These are phyloP conservation scores for Apiospora phragmitis DNA, from an alignment of 2,329 filamentous ascomycete species.

Conservation along the genomic window DNA sequence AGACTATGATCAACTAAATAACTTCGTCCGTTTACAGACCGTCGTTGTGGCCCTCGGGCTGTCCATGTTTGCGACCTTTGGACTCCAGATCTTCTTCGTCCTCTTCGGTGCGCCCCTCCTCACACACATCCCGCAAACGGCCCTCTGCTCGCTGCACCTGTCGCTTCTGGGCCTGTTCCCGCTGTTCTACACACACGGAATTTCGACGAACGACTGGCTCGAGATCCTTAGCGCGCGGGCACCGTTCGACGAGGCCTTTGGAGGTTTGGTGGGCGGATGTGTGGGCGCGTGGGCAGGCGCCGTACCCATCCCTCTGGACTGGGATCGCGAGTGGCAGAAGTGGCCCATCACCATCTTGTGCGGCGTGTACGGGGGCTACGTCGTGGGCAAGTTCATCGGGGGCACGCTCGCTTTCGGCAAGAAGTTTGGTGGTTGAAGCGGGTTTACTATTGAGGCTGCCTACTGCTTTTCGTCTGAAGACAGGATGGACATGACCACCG, in stretches of 20 bases:
- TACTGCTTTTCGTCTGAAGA: background rate
- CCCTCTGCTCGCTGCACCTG: constrained; percentile 79
- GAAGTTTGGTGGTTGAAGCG: constrained; percentile 31
- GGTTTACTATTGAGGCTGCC: background rate
- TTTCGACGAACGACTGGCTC: constrained; percentile 72
- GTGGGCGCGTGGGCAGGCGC: constrained; percentile 91
- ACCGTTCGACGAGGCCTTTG: constrained; percentile 83
- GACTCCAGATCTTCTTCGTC: constrained; percentile 64
- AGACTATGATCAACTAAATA: constrained; percentile 6
- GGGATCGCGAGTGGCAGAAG: constrained; percentile 99
- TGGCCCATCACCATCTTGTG: constrained; percentile 92
- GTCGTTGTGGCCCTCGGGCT: constrained; percentile 68
- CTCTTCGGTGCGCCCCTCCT: constrained; percentile 92
- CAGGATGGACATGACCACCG: background rate
- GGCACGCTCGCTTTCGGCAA: constrained; percentile 50
- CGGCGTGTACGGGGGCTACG: constrained; percentile 79
- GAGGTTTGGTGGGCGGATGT: constrained; percentile 73
- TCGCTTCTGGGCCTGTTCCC: constrained; percentile 77
- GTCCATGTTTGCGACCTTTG: constrained; percentile 27
- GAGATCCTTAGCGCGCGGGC: constrained; percentile 64
- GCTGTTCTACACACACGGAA: constrained; percentile 82
- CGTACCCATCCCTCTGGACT: constrained; percentile 92
- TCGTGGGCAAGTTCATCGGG: constrained; percentile 66
- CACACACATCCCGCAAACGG: constrained; percentile 75
- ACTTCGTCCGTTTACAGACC: constrained; percentile 58